Evolutionary conservation across 768 basidiomycete species (phyloP).

Genomic region (Dictyophora rubrovolvata): DNA sequence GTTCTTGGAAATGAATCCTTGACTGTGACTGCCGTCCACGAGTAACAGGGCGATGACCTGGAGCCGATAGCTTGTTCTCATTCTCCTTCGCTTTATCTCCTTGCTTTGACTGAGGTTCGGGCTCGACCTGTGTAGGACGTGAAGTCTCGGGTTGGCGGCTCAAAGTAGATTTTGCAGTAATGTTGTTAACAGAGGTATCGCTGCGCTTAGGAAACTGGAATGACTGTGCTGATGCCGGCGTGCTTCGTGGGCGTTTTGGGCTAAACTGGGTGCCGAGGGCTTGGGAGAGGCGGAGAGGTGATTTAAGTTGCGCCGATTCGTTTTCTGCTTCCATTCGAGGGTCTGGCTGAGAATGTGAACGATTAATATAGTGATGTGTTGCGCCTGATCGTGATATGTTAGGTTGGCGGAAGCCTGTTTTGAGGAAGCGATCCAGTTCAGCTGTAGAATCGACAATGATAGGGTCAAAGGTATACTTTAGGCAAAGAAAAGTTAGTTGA

Average conservation of each 20-base stretch:
- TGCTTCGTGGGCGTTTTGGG: constrained; percentile 59
- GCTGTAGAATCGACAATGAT: constrained; percentile 52
- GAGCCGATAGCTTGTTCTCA: constrained; percentile 53
- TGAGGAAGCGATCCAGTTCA: constrained; percentile 50
- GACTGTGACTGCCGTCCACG: constrained; percentile 27
- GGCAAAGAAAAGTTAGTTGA: constrained; percentile 1
- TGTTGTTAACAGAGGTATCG: background rate
- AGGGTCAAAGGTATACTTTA: constrained; percentile 34
- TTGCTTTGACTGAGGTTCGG: background rate
- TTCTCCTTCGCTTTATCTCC: constrained; percentile 15
- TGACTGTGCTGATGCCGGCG: constrained; percentile 14
- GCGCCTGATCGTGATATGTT: constrained; percentile 26
- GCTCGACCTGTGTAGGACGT: background rate
- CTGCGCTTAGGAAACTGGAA: background rate
- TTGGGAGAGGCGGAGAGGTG: constrained; percentile 60
- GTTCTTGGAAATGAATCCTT: background rate
- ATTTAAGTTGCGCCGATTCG: constrained; percentile 26
- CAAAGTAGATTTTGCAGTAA: background rate
- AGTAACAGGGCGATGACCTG: constrained; percentile 22
- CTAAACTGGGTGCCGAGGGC: constrained; percentile 61
- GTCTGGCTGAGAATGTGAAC: constrained; percentile 35
- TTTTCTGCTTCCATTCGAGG: constrained; percentile 29
- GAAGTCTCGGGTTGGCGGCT: background rate
- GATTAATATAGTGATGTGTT: constrained; percentile 38
- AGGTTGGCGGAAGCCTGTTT: constrained; percentile 41